Conservation (phyloP, 805 yeast genomes). For the Pichia californica region DNA sequence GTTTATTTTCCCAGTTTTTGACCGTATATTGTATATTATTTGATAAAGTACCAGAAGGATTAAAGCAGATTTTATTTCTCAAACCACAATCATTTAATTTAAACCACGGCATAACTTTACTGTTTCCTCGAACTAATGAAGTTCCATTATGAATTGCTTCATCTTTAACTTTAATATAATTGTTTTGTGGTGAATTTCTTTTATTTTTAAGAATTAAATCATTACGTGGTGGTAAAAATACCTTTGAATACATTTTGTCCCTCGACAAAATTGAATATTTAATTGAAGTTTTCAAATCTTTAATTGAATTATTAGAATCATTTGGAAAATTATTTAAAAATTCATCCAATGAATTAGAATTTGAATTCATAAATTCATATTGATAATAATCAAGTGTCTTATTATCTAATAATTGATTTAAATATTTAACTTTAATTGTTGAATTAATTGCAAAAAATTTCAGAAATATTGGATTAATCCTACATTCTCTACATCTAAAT, state of each 20-base stretch:
- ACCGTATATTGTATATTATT: constrained; percentile 38
- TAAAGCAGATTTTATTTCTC: constrained; percentile 15
- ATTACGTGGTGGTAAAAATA: constrained; percentile 44
- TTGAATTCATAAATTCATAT: constrained; percentile 23
- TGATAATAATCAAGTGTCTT: constrained; percentile 30
- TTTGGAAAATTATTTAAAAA: constrained; percentile 19
- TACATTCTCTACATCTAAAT: constrained; percentile 34
- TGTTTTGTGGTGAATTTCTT: not conserved
- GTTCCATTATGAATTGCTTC: constrained; percentile 7
- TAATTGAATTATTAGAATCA: not conserved
- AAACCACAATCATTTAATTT: constrained; percentile 18
- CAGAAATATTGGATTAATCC: constrained; percentile 45
- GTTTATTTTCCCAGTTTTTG: constrained; percentile 42
- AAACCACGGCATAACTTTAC: constrained; percentile 26
- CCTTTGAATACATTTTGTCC: constrained; percentile 48
- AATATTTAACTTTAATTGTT: constrained; percentile 28
- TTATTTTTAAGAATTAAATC: constrained; percentile 24
- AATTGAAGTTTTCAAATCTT: constrained; percentile 11
- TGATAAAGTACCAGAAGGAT: constrained; percentile 24
- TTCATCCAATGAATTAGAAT: constrained; percentile 14
- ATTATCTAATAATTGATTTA: constrained; percentile 29
- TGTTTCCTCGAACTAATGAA: constrained; percentile 20
- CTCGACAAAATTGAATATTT: constrained; percentile 38
- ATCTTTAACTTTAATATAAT: constrained; percentile 8
- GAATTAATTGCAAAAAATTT: constrained; percentile 45